Percentiles rank a stretch among this genome's conserved stretches.
Conservation (phyloP, 176 grass and related monocot genomes). For the bread wheat (Triticum aestivum) region IWGSC_CS_RefSeq_v2.1 NC_057797.1:411513858-411514357, state of each 20-base stretch:
- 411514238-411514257: not conserved
- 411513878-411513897: conserved; percentile 84
- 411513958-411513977: conserved; percentile 89
- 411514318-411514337: not conserved
- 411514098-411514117: not conserved
- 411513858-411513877: conserved; percentile 26
- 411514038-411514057: conserved; percentile 21
- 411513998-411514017: conserved; percentile 82
- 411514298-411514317: not conserved
- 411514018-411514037: conserved; percentile 84
- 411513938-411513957: conserved; percentile 87
- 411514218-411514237: not conserved
- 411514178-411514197: not conserved
- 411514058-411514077: not conserved
- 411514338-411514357: not conserved
- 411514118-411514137: not conserved
- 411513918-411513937: conserved; percentile 91
- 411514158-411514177: not conserved
- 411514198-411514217: not conserved
- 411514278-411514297: not conserved
- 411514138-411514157: not conserved
- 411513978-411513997: conserved; percentile 77
- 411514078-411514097: not conserved
- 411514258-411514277: not conserved
- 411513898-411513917: conserved; percentile 91